These are phyloP conservation scores for Handroanthus guayacan DNA, from an alignment of 257 asterid genomes.

Conservation along the genomic window DNA sequence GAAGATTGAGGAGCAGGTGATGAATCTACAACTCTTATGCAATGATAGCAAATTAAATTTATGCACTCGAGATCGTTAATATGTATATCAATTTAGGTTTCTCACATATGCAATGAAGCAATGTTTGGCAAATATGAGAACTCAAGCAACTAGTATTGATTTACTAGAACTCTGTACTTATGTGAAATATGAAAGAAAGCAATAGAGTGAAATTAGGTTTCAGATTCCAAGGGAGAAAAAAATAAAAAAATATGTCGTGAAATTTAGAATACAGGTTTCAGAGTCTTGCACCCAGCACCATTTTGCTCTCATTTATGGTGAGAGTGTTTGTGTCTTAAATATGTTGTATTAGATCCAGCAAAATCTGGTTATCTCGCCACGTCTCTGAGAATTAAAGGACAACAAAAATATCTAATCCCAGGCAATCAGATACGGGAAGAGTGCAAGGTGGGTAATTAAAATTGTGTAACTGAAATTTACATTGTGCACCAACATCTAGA, in stretches of 20 bases:
- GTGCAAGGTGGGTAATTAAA: background rate
- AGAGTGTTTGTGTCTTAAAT: background rate
- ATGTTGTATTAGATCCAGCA: background rate
- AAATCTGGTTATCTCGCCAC: background rate
- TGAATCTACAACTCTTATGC: conserved; percentile 15
- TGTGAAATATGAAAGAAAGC: background rate
- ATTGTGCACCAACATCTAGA: background rate
- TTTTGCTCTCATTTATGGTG: background rate
- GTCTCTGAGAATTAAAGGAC: background rate
- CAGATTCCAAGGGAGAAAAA: background rate
- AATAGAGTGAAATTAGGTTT: background rate
- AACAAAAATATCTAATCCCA: background rate
- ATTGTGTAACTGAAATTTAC: background rate
- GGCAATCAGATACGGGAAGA: conserved; percentile 6
- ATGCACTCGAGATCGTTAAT: background rate
- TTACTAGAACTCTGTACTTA: background rate
- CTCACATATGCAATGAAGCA: conserved; percentile 13
- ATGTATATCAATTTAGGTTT: conserved; percentile 15
- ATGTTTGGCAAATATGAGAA: conserved; percentile 2
- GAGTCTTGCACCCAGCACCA: background rate
- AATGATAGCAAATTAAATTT: conserved; percentile 24
- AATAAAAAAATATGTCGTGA: too few relatives aligned
- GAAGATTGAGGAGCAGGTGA: conserved; percentile 98
- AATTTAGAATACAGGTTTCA: background rate
- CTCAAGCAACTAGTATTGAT: conserved; percentile 15